Base-by-base conservation (phyloP, 257 asterid genomes). In the Nyctanthes arbortristis region DNA sequence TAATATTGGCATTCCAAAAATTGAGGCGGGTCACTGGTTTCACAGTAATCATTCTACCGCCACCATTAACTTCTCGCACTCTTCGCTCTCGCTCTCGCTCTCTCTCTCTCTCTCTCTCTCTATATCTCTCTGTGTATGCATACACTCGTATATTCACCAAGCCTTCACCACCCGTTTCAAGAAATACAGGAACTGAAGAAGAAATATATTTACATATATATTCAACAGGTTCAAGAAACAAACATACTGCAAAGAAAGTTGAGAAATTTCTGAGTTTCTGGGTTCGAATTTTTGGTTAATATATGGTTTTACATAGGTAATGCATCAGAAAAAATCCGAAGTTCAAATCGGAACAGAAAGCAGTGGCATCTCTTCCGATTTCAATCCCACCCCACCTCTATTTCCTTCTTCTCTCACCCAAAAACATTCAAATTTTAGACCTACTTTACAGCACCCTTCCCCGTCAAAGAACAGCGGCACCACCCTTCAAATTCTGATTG, bases 261-360 rank as follows among this genome's bases (percentile, higher is more conserved):
- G 52, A 14, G 3, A 40, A 16, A 14, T 14, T 14, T 40, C 20
- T 4, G 9, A 2, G n/a, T n/a, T 40, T 40, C 16, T 40, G 22
- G 16, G 16, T 3, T 40, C 16, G 20, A 14, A 40, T 40, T 16
- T 40, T 43, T 18, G 6, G 54, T n/a, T 20, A 43, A 14, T 16
- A 5, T 14, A n/a, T 40, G 49, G 20, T 43, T 43, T 16, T 43
- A 16, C 22, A 49, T 67, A 63, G 75, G 80, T 75, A 79, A 81
- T 82, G 87, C 87, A 79, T 82, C 84, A 75, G 73, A 82, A 79
- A 69, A 82, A 79, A 79, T 82, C 82, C 13, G 87, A 79, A 72
- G 73, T 76, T 61, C 87, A 79, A 68, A 78, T 79, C 82, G 84
- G 84, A 78, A 78, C 70, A 76, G 87, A 82, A 75, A 82, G 87